phyloP scores from a whole-genome alignment of 2,329 filamentous ascomycete species.

The Colletotrichum falcatum region DNA sequence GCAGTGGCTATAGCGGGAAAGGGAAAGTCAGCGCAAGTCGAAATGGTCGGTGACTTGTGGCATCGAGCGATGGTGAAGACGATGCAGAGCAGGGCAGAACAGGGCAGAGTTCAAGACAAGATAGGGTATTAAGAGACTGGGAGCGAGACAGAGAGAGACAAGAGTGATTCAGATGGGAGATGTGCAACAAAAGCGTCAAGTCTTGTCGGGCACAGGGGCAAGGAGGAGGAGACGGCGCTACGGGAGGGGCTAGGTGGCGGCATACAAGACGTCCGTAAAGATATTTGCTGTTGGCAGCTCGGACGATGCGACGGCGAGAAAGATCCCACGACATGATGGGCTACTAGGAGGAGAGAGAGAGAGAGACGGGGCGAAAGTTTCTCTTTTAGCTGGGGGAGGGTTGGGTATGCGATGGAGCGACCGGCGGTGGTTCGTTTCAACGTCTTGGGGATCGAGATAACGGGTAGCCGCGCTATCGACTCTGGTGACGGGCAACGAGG shows the following conservation, averaged over 20 bases:
- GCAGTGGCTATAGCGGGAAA: constrained; percentile 74
- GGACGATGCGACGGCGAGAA: constrained; percentile 69
- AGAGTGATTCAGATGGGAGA: constrained; percentile 21
- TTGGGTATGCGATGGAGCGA: background rate
- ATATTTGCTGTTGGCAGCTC: constrained; percentile 77
- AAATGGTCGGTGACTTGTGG: too few relatives aligned
- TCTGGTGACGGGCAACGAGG: constrained; percentile 19
- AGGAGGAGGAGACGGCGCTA: constrained; percentile 14
- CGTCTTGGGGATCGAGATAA: constrained; percentile 14
- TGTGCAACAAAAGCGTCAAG: constrained; percentile 12
- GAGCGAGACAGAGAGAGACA: constrained; percentile 6
- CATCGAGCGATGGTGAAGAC: background rate
- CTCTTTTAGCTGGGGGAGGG: background rate
- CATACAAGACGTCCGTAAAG: constrained; percentile 80
- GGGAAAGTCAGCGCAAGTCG: constrained; percentile 22
- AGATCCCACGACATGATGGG: constrained; percentile 68
- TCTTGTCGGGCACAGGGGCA: constrained; percentile 6
- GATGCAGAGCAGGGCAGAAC: too few relatives aligned
- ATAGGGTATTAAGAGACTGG: background rate
- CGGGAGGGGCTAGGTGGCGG: constrained; percentile 44
- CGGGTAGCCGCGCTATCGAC: constrained; percentile 11
- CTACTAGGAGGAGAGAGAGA: constrained; percentile 39
- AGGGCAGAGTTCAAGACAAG: background rate
- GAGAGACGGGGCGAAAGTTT: constrained; percentile 36
- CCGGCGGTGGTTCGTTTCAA: constrained; percentile 24